Conservation (phyloP, 2,329 filamentous ascomycete genomes). For the Pestalotiopsis sp. region DNA sequence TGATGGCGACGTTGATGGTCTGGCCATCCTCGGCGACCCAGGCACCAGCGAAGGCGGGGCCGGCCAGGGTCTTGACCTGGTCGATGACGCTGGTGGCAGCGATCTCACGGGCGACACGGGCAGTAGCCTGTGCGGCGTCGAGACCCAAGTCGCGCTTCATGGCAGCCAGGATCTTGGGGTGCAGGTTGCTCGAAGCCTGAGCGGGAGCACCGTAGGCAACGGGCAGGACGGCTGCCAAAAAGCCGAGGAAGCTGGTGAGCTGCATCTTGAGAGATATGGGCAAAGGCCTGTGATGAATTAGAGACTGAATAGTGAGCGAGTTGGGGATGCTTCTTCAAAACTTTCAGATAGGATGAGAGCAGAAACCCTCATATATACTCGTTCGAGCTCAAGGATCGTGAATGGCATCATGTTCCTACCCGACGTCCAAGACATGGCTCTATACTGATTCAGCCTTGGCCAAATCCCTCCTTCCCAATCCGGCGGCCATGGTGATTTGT, state of each 20-base stretch:
- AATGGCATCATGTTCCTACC: slow-evolving; percentile 19
- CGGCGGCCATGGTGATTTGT: neutral
- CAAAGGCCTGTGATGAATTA: slow-evolving; percentile 21
- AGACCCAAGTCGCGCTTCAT: slow-evolving; percentile 44
- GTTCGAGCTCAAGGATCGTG: slow-evolving; percentile 17
- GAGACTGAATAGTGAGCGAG: slow-evolving; percentile 24
- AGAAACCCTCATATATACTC: slow-evolving; percentile 23
- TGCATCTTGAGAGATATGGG: slow-evolving; percentile 33
- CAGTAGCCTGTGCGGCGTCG: slow-evolving; percentile 35
- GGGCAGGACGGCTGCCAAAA: slow-evolving; percentile 38
- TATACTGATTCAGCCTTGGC: slow-evolving; percentile 15
- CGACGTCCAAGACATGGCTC: slow-evolving; percentile 16
- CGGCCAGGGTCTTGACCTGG: slow-evolving; percentile 30
- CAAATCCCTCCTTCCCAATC: slow-evolving; percentile 23
- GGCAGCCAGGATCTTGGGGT: slow-evolving; percentile 39
- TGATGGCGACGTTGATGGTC: slow-evolving; percentile 36
- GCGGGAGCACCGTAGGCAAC: slow-evolving; percentile 39
- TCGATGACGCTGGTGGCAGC: slow-evolving; percentile 37
- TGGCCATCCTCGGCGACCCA: slow-evolving; percentile 37
- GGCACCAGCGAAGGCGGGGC: slow-evolving; percentile 37
- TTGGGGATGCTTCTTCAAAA: slow-evolving; percentile 22
- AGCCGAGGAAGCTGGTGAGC: slow-evolving; percentile 37
- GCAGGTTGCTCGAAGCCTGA: slow-evolving; percentile 33
- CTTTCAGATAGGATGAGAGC: slow-evolving; percentile 20
- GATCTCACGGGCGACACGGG: slow-evolving; percentile 38